These are phyloP conservation scores for Dactylellina cionopaga DNA, from an alignment of 2,329 filamentous ascomycete genomes.

Conservation along the genomic window DNA sequence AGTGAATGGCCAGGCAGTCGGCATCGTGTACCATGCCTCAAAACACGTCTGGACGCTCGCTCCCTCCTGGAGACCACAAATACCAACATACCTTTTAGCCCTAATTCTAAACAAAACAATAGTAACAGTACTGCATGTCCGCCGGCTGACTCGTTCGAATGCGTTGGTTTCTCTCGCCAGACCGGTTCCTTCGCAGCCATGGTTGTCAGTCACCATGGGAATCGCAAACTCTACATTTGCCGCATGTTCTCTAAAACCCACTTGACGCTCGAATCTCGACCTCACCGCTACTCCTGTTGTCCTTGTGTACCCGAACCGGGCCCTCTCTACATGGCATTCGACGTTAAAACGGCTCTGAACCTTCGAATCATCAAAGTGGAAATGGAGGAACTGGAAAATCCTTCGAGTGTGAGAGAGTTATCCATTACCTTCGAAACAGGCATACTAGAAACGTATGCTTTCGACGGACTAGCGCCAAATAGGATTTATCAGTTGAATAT, in stretches of 20 bases:
- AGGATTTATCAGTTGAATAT: conserved; percentile 48
- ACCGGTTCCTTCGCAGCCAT: conserved; percentile 47
- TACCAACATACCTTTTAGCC: background rate
- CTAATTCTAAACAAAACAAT: background rate
- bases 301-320: conserved; percentile 48
- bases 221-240: conserved; percentile 51
- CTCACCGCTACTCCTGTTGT: conserved; percentile 49
- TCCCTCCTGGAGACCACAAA: conserved; percentile 40
- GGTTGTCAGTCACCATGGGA: conserved; percentile 34
- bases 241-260: conserved; percentile 50
- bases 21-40: conserved; percentile 53
- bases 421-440: conserved; percentile 47
- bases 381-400: conserved; percentile 44
- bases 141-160: conserved; percentile 34
- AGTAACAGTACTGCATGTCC: background rate
- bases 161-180: conserved; percentile 50
- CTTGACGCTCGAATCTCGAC: conserved; percentile 37
- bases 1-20: conserved; percentile 54
- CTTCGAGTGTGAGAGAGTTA: conserved; percentile 39
- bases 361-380: conserved; percentile 43
- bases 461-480: conserved; percentile 40
- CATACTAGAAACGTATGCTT: conserved; percentile 47
- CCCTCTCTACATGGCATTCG: conserved; percentile 50
- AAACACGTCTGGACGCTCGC: conserved; percentile 51
- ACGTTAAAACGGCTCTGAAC: conserved; percentile 46